Conservation (phyloP, 2,329 filamentous ascomycete species). For the Pezicula neosporulosa region DNA sequence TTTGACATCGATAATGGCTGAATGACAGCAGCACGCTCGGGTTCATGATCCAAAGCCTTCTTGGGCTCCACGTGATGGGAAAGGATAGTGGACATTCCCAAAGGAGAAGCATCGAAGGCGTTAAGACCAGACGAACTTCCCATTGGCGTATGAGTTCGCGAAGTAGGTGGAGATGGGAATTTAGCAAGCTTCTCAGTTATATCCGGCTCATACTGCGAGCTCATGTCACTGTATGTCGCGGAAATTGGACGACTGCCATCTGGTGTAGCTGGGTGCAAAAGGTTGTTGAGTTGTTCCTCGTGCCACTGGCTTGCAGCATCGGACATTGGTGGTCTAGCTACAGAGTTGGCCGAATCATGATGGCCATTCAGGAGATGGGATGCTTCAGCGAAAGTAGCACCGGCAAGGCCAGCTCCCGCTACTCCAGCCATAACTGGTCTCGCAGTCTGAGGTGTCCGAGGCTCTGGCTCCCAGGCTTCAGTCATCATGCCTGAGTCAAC, state of each 20-base stretch:
- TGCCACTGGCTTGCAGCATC: conserved; percentile 27
- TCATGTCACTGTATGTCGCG: conserved; percentile 48
- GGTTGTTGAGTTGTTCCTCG: conserved; percentile 17
- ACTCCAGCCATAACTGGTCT: conserved; percentile 13
- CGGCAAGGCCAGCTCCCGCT: conserved; percentile 11
- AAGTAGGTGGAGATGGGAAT: conserved; percentile 51
- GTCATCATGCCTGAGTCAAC: conserved; percentile 60
- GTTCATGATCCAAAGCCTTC: conserved; percentile 17
- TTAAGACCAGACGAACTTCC: conserved; percentile 12
- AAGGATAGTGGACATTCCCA: conserved; percentile 31
- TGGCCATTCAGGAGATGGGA: conserved; percentile 11
- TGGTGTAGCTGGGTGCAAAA: conserved; percentile 15
- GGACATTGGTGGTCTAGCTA: conserved; percentile 14
- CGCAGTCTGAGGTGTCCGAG: conserved; percentile 15
- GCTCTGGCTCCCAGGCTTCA: conserved; percentile 45
- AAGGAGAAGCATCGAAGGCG: conserved; percentile 7
- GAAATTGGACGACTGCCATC: conserved; percentile 40
- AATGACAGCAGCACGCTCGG: conserved; percentile 1
- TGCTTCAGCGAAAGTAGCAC: conserved; percentile 11
- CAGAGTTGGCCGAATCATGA: conserved; percentile 14
- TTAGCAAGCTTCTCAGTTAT: conserved; percentile 49
- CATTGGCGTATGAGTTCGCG: conserved; percentile 26
- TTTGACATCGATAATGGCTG: neutral
- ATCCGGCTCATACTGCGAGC: conserved; percentile 46
- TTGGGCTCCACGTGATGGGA: conserved; percentile 32